These are phyloP conservation scores for Leccinum pellstonianum DNA, from an alignment of 768 basidiomycete species.

Conservation along the genomic window DNA sequence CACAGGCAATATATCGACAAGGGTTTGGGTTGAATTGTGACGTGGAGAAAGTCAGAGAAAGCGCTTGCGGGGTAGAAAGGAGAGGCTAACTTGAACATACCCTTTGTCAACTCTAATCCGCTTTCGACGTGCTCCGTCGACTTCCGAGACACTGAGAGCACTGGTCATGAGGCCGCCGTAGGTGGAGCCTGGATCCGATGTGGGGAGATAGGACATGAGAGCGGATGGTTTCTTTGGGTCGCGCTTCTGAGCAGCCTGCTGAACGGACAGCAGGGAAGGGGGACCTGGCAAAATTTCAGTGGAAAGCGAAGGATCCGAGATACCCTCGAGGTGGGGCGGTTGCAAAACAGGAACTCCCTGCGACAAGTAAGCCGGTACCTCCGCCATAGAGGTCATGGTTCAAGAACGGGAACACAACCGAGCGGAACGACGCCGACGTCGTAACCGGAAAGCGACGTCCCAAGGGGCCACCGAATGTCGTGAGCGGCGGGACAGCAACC, in stretches of 20 bases:
- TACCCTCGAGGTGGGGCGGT: conserved; percentile 76
- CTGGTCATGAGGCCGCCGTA: conserved; percentile 76
- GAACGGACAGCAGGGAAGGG: conserved; percentile 68
- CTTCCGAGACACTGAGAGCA: conserved; percentile 54
- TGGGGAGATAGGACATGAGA: conserved; percentile 75
- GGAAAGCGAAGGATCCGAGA: conserved; percentile 68
- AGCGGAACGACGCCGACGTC: conserved; percentile 20
- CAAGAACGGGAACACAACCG: conserved; percentile 26
- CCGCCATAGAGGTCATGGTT: conserved; percentile 70
- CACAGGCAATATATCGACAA: conserved; percentile 24
- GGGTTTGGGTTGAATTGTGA: conserved; percentile 27
- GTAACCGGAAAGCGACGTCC: conserved; percentile 19
- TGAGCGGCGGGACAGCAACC: conserved; percentile 18
- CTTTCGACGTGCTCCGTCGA: conserved; percentile 68
- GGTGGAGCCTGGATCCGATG: conserved; percentile 84
- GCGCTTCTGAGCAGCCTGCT: conserved; percentile 70
- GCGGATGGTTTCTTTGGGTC: conserved; percentile 76
- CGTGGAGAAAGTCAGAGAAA: conserved; percentile 24
- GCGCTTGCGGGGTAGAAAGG: conserved; percentile 22
- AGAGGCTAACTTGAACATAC: conserved; percentile 44
- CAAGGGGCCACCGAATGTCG: conserved; percentile 21
- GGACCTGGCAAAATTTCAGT: conserved; percentile 91
- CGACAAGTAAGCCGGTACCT: conserved; percentile 67
- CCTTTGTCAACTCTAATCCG: conserved; percentile 71
- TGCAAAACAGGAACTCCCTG: conserved; percentile 72